A percentile compares a stretch with the other conserved stretches of the same genome.
Conservation (phyloP, 1,284 basidiomycete species). For the Gymnopus androsaceus region DNA sequence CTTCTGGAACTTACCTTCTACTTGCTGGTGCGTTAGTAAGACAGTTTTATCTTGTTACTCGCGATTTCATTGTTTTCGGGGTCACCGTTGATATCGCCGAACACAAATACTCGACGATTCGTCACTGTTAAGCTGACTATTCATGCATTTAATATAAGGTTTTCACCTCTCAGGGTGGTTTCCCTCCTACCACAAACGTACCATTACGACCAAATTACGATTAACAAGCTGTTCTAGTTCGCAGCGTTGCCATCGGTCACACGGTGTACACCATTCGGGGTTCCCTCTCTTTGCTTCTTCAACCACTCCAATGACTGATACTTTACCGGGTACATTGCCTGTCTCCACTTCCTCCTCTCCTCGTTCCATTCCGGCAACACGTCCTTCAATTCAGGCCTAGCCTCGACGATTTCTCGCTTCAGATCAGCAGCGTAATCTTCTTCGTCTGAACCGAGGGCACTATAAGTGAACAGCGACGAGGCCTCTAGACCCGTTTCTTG, state of each 20-base stretch:
- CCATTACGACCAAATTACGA: too few relatives aligned
- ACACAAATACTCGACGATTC: too few relatives aligned
- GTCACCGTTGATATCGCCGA: too few relatives aligned
- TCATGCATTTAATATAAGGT: too few relatives aligned
- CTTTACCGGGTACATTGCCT: slow-evolving; percentile 15
- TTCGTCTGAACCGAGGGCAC: slow-evolving; percentile 10
- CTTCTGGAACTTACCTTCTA: too few relatives aligned
- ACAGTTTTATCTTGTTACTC: too few relatives aligned
- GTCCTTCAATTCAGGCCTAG: slow-evolving; percentile 6
- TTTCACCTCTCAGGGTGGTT: too few relatives aligned
- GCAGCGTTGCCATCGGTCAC: background rate
- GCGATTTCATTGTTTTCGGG: too few relatives aligned
- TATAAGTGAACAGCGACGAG: slow-evolving; percentile 12
- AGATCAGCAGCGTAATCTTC: slow-evolving; percentile 13
- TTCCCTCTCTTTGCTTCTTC: slow-evolving; percentile 1
- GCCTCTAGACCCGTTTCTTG: background rate
- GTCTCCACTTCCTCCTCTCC: slow-evolving; percentile 5
- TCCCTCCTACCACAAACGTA: too few relatives aligned
- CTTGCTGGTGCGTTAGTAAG: too few relatives aligned
- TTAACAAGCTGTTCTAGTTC: background rate
- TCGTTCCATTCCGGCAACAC: slow-evolving; percentile 13
- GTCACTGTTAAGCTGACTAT: too few relatives aligned
- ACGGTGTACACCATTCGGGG: background rate
- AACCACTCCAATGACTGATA: slow-evolving; percentile 13
- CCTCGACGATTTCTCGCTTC: slow-evolving; percentile 11